Percentiles rank a stretch among this genome's conserved stretches.
Evolutionary conservation across 257 asterid species (phyloP).

Genomic region (Solanum chiquidenum): DNA sequence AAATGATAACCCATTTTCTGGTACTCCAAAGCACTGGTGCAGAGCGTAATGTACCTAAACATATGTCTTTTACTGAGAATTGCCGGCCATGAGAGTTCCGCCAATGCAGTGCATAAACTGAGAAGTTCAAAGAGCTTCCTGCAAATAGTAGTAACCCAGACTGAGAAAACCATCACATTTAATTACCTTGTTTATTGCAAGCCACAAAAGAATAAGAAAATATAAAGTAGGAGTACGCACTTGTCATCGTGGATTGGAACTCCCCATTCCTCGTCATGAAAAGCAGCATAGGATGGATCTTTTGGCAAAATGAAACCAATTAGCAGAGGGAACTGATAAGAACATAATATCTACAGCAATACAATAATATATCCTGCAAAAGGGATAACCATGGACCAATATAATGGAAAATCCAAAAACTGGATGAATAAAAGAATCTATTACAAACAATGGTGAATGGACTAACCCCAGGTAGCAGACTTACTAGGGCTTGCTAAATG

Average conservation of each 20-base stretch:
- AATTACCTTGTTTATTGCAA: background rate
- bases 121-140: conserved; percentile 39
- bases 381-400: background rate
- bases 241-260: conserved; percentile 78
- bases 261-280: conserved; percentile 98
- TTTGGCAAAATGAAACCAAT: conserved; percentile 15
- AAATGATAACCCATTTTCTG: conserved; percentile 1
- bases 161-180: conserved; percentile 10
- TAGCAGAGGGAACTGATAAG: conserved; percentile 14
- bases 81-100: conserved; percentile 59
- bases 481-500: background rate
- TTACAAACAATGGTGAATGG: background rate
- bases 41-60: conserved; percentile 45
- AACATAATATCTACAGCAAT: background rate
- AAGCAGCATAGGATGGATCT: conserved; percentile 67
- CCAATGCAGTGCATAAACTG: conserved; percentile 85
- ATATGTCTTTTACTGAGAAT: conserved; percentile 66
- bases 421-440: background rate
- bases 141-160: conserved; percentile 18
- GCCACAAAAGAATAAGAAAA: background rate
- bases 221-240: conserved; percentile 26
- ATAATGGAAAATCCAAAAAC: background rate
- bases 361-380: background rate
- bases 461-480: background rate
- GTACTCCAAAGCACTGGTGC: conserved; percentile 1